These are phyloP conservation scores for Hygrophoropsis aurantiaca DNA, from an alignment of 768 basidiomycete species.

Conservation along the genomic window DNA sequence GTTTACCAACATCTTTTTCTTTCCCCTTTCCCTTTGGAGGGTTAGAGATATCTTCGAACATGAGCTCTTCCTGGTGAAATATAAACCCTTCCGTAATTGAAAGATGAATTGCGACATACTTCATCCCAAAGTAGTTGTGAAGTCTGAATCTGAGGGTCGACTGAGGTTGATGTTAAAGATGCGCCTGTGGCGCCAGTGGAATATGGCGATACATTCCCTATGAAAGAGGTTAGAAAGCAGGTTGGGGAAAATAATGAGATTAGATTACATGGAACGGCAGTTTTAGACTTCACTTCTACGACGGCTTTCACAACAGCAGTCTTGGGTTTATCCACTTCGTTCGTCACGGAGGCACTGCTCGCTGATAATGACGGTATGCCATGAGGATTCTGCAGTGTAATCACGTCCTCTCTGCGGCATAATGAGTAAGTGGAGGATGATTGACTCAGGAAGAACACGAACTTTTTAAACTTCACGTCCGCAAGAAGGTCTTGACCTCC, in stretches of 20 bases:
- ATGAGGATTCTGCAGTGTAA: slow-evolving; percentile 93
- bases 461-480: slow-evolving; percentile 87
- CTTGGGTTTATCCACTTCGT: slow-evolving; percentile 30
- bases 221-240: slow-evolving; percentile 3
- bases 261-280: slow-evolving; percentile 65
- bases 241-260: neutral
- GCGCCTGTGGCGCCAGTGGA: slow-evolving; percentile 89
- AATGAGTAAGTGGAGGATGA: slow-evolving; percentile 1
- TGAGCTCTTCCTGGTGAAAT: slow-evolving; percentile 76
- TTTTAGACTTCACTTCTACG: slow-evolving; percentile 48
- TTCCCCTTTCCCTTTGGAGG: slow-evolving; percentile 84
- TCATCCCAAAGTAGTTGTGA: slow-evolving; percentile 96
- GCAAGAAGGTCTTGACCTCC: slow-evolving; percentile 83
- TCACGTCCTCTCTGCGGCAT: slow-evolving; percentile 70
- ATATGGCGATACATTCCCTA: slow-evolving; percentile 91
- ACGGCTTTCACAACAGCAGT: slow-evolving; percentile 31
- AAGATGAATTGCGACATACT: slow-evolving; percentile 33
- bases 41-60: slow-evolving; percentile 93
- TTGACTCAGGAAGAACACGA: slow-evolving; percentile 10
- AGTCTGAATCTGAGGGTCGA: slow-evolving; percentile 65
- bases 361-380: slow-evolving; percentile 63
- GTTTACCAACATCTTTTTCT: slow-evolving; percentile 89
- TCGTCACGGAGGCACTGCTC: slow-evolving; percentile 31
- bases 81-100: no score
- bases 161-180: slow-evolving; percentile 89